phyloP scores from a whole-genome alignment of 1,284 basidiomycete species.

The Gymnopus androsaceus region DNA sequence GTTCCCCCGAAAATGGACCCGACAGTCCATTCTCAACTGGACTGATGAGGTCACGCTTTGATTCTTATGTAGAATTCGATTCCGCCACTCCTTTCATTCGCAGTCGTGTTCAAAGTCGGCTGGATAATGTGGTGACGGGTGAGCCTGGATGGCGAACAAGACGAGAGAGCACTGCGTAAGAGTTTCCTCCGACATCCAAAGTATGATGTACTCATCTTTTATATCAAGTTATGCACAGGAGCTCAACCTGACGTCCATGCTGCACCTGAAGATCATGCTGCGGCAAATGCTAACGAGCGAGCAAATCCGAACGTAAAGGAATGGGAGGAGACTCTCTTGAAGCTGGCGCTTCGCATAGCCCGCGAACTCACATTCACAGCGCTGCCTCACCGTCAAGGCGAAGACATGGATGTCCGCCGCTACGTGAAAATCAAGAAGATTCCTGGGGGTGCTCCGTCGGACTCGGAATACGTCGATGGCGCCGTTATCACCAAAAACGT shows the following conservation, averaged over 20 bases:
- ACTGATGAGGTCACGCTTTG: slow-evolving; percentile 57
- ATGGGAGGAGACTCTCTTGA: slow-evolving; percentile 85
- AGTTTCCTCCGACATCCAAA: slow-evolving; percentile 15
- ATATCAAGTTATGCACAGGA: slow-evolving; percentile 71
- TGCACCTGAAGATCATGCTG: slow-evolving; percentile 86
- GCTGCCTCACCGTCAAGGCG: slow-evolving; percentile 73
- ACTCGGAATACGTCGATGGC: slow-evolving; percentile 97
- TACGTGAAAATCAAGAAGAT: slow-evolving; percentile 99
- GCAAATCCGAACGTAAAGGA: slow-evolving; percentile 73
- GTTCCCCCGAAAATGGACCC: slow-evolving; percentile 66
- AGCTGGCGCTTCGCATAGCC: slow-evolving; percentile 78
- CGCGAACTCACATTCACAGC: slow-evolving; percentile 76
- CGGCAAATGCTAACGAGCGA: slow-evolving; percentile 84
- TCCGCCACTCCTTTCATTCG: slow-evolving; percentile 73
- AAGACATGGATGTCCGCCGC: slow-evolving; percentile 92
- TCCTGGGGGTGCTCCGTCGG: slow-evolving; percentile 87
- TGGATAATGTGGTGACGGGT: slow-evolving; percentile 56
- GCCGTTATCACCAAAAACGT: slow-evolving; percentile 98
- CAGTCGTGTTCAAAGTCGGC: slow-evolving; percentile 76
- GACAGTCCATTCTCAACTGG: slow-evolving; percentile 59
- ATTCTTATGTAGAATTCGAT: slow-evolving; percentile 71
- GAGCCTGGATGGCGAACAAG: slow-evolving; percentile 79
- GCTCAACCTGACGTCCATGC: slow-evolving; percentile 82
- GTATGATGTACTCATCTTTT: neutral
- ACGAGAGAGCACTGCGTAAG: slow-evolving; percentile 81